Evolutionary conservation across 2,329 filamentous ascomycete genomes (phyloP), one percentile per base, ranked within the genome.

Genomic region (Teratosphaeria nubilosa): DNA sequence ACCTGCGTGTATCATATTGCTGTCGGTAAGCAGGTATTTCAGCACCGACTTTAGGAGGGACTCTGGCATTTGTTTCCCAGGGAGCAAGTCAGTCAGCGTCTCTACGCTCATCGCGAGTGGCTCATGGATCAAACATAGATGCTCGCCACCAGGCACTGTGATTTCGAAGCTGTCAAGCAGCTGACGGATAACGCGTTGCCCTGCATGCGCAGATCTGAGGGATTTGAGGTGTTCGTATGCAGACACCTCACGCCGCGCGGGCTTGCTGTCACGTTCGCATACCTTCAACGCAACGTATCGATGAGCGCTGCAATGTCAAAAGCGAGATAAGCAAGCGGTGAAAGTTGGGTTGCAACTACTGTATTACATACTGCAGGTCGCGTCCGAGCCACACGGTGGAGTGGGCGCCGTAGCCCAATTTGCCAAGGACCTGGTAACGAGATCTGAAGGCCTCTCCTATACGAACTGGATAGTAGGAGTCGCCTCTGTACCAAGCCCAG

Each of bases 21-120:
- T 57, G 48, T 70, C 61, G 10, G 54, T 14, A 20, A 70, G 59
- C 11, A 60, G 20, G 41, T 51, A 48, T 27, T 52, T 37, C 34
- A 57, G 25, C 14, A 58, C 41, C 2, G 54, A 53, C 51, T 66
- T 68, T 4, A 66, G 60, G 45, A 48, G 65, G 25, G 52, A 24
- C n/a, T 50, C 54, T 20, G 34, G 25, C 22, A 52, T 51, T 27
- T 16, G 53, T 16, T 52, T 32, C n/a, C 91, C 41, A n/a, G 30
- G 20, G 32, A 22, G 41, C n/a, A 14, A 31, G 50, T 50, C 24
- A n/a, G 41, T 50, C n/a, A 54, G 14, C 48, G 32, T 25, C 16
- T 34, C 48, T 22, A 59, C 37, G 27, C 51, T 34, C 34, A 57
- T 51, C 13, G 55, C 20, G 22, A 59, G 14, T 22, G 54, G 58